These are phyloP conservation scores for Paraphaeosphaeria sporulosa DNA, from an alignment of 2,329 filamentous ascomycete genomes.

Conservation along the genomic window DNA sequence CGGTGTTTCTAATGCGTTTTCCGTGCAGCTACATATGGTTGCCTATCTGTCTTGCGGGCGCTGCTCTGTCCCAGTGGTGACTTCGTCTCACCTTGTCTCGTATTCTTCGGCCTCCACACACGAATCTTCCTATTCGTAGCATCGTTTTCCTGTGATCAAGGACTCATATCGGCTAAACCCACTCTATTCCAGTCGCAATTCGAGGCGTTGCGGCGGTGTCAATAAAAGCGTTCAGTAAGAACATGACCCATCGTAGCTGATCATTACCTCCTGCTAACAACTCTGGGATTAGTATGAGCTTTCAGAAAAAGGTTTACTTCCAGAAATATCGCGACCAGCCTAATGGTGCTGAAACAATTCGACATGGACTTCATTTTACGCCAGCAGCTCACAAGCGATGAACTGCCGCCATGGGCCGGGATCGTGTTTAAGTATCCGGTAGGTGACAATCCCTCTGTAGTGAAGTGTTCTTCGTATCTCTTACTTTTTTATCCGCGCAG, in stretches of 20 bases:
- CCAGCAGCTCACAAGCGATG: conserved; percentile 27
- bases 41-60: conserved; percentile 8
- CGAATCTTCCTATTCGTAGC: conserved; percentile 8
- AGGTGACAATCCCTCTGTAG: background rate
- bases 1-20: conserved; percentile 4
- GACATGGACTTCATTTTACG: conserved; percentile 28
- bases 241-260: background rate
- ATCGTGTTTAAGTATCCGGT: conserved; percentile 28
- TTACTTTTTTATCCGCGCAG: background rate
- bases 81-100: conserved; percentile 12
- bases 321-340: background rate
- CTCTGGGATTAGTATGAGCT: background rate
- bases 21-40: conserved; percentile 11
- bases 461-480: background rate
- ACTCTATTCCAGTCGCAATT: background rate
- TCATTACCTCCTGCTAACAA: background rate
- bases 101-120: background rate
- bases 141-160: background rate
- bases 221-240: background rate
- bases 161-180: background rate
- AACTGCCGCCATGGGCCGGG: conserved; percentile 35
- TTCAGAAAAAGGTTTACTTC: background rate
- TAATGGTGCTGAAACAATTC: background rate
- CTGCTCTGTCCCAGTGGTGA: background rate
- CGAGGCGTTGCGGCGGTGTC: background rate